Conservation (phyloP, 2,329 filamentous ascomycete species). For the Exophiala sideris region DNA sequence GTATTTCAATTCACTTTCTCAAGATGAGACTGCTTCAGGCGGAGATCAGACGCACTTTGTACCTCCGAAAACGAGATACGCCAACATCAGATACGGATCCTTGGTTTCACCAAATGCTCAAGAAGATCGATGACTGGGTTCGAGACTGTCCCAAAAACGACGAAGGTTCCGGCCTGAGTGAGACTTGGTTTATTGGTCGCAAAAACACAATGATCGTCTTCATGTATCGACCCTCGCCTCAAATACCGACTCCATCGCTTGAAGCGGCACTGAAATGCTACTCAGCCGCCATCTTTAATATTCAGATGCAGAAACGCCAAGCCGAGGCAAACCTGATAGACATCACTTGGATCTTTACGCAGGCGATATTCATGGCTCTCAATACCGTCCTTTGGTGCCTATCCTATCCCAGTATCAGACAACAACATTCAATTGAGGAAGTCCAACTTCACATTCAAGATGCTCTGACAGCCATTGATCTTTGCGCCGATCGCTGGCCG, state of each 20-base stretch:
- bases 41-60: conserved; percentile 80
- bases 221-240: conserved; percentile 85
- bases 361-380: conserved; percentile 84
- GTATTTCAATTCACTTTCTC: conserved; percentile 87
- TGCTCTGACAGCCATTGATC: conserved; percentile 73
- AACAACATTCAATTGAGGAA: conserved; percentile 67
- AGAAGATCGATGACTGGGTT: conserved; percentile 75
- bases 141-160: conserved; percentile 70
- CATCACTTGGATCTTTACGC: conserved; percentile 89
- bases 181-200: conserved; percentile 67
- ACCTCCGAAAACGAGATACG: conserved; percentile 75
- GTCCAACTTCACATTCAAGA: conserved; percentile 71
- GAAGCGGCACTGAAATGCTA: conserved; percentile 79
- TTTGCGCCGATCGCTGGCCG: conserved; percentile 85
- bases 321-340: conserved; percentile 73
- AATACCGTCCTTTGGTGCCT: conserved; percentile 90
- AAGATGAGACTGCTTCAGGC: conserved; percentile 85
- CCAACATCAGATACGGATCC: conserved; percentile 77
- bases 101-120: conserved; percentile 80
- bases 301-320: conserved; percentile 75
- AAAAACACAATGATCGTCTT: conserved; percentile 88
- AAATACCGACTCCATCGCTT: conserved; percentile 79
- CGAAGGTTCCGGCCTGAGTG: conserved; percentile 67
- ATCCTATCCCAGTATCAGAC: conserved; percentile 79
- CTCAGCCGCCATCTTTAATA: conserved; percentile 76